Base-by-base conservation (phyloP, 306 rosid genomes). In the Sophora flavescens region DNA sequence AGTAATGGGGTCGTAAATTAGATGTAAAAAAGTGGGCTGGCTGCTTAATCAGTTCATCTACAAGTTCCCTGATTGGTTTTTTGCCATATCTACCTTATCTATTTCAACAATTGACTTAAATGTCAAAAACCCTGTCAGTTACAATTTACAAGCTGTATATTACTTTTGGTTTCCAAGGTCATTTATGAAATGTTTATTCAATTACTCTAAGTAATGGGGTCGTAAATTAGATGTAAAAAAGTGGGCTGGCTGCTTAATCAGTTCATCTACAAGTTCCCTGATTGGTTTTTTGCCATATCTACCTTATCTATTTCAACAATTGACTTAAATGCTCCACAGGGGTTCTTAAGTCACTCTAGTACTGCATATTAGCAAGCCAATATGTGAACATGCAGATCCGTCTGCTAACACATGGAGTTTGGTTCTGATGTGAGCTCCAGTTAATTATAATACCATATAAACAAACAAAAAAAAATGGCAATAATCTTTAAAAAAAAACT, bases 311-410 rank as follows among this genome's bases (percentile, higher is more conserved):
- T 64, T 15, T 63, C 30, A 52, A 58, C 11, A 13, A 16, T 35
- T 51, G 63, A 72, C 28, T 13, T 32, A 57, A 68, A 59, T 38
- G 53, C 28, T 50, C 66, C 56, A 28, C 32, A 62, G 11, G 48
- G 36, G 45, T 57, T 61, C 35, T 62, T 14, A 62, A 76, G 70
- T 50, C 42, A 62, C 73, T 38, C 18, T 41, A 41, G 17, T 51
- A 39, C n/a, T 2, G 8, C 30, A 51, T 50, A 68, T 68, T 38
- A 68, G 72, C 39, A 41, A 81, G 52, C 6, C 42, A 59, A 50
- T 70, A 68, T 6, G 57, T n/a, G 14, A 47, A 54, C 42, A 84
- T 17, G 70, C 82, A 69, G 64, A 69, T 78, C 45, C 47, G 64
- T 44, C 71, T 44, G 73, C 66, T 70, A 68, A 74, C 66, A 76